Conservation (phyloP, 805 yeast species). For the Monosporozyma unispora region DNA sequence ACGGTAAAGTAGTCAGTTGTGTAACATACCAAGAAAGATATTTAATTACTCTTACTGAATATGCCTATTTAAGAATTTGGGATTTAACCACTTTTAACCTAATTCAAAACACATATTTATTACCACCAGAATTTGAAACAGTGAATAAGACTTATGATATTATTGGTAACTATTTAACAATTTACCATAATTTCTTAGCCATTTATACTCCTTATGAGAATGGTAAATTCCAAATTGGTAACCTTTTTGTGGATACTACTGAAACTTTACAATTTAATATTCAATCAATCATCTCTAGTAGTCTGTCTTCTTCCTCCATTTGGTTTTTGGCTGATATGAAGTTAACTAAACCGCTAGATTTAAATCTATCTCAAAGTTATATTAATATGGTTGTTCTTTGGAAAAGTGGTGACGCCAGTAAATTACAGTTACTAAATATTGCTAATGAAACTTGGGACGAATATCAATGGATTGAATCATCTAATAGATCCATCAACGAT, state of each 20-base stretch:
- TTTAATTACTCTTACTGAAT: constrained; percentile 22
- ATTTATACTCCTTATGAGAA: constrained; percentile 37
- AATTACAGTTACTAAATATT: constrained; percentile 32
- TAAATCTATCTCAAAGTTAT: constrained; percentile 13
- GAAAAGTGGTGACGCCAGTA: constrained; percentile 54
- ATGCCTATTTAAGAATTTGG: constrained; percentile 26
- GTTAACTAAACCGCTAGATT: constrained; percentile 17
- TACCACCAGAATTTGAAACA: constrained; percentile 10
- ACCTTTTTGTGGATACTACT: constrained; percentile 12
- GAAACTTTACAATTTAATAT: constrained; percentile 10
- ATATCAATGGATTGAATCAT: constrained; percentile 23
- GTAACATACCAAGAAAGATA: constrained; percentile 12
- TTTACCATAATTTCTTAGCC: constrained; percentile 27
- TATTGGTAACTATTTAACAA: constrained; percentile 32
- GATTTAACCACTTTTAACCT: constrained; percentile 14
- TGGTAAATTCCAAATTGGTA: constrained; percentile 37
- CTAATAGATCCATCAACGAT: constrained; percentile 24
- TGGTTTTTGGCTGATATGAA: constrained; percentile 28
- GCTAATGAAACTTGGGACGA: constrained; percentile 17
- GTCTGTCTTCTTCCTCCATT: constrained; percentile 22
- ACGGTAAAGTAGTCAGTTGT: constrained; percentile 19
- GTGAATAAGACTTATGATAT: constrained; percentile 15
- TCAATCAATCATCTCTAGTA: constrained; percentile 15
- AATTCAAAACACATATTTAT: constrained; percentile 16
- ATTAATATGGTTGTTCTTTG: constrained; percentile 40